phyloP scores from a whole-genome alignment of 148 eudicot genomes.

The Vaccinium vitisidaea region DNA sequence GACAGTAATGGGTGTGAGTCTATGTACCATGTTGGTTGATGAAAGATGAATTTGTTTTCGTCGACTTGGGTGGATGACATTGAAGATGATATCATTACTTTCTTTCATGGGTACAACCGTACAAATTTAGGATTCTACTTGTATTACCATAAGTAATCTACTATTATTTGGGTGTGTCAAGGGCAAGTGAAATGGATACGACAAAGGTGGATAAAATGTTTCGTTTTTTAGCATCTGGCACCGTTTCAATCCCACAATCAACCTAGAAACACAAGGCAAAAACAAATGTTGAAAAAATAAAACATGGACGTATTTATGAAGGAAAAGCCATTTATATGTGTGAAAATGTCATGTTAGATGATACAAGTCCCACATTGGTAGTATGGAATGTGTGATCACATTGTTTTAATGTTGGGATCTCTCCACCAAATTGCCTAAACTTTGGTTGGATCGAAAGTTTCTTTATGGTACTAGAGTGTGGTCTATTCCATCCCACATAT shows the following conservation, averaged over 20 bases:
- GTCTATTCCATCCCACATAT: not conserved
- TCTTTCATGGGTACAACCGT: not conserved
- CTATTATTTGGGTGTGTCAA: not conserved
- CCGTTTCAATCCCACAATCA: not conserved
- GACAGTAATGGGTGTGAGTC: not conserved
- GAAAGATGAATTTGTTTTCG: not conserved
- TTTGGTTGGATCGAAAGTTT: not conserved
- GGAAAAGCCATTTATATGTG: not conserved
- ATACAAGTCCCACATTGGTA: not conserved
- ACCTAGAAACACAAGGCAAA: not conserved
- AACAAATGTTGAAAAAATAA: not conserved
- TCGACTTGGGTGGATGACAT: not conserved
- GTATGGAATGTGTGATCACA: not conserved
- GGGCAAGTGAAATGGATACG: not conserved
- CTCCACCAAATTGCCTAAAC: not conserved
- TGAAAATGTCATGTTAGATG: not conserved
- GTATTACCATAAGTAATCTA: not conserved
- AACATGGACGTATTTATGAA: not conserved
- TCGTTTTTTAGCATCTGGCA: not conserved
- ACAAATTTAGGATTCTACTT: not conserved
- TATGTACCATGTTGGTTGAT: not conserved
- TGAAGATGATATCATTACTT: not conserved
- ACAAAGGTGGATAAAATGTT: not conserved
- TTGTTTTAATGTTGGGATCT: not conserved
- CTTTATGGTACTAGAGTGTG: not conserved